Percentiles rank a stretch among this genome's conserved stretches.
These are phyloP conservation scores for Stentor roeselii DNA, from an alignment of 73 alveolate species.

Conservation along the genomic window DNA sequence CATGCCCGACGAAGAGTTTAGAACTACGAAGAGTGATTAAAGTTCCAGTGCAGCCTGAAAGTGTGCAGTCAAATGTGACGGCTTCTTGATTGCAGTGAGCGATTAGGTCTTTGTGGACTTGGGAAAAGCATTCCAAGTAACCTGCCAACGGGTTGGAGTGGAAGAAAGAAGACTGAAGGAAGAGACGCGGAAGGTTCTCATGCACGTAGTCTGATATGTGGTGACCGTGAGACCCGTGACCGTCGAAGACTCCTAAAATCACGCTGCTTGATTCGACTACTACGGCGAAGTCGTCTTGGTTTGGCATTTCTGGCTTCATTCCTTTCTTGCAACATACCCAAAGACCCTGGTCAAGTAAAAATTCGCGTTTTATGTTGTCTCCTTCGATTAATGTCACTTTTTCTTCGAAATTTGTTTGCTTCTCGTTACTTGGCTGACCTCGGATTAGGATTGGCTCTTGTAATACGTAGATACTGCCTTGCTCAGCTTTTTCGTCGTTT, in stretches of 20 bases:
- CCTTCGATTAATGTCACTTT: neutral
- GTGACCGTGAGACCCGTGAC: slow-evolving; percentile 69
- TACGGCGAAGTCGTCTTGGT: slow-evolving; percentile 29
- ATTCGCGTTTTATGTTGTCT: neutral
- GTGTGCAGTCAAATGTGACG: slow-evolving; percentile 5
- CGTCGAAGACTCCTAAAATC: slow-evolving; percentile 58
- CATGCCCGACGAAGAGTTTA: slow-evolving; percentile 41
- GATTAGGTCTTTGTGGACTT: neutral
- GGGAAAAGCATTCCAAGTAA: neutral
- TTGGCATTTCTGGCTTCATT: slow-evolving; percentile 27
- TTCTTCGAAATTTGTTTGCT: neutral
- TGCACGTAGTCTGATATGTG: slow-evolving; percentile 46
- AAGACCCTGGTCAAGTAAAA: slow-evolving; percentile 8
- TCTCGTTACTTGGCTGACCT: neutral
- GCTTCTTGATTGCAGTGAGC: neutral
- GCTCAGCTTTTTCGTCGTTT: no score
- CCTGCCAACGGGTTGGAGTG: neutral
- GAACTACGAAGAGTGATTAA: neutral
- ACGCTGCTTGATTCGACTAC: slow-evolving; percentile 19
- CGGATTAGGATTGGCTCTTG: no score
- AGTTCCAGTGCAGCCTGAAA: slow-evolving; percentile 25
- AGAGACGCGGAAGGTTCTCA: slow-evolving; percentile 23
- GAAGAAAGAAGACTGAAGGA: neutral
- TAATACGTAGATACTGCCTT: no score
- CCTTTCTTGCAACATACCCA: slow-evolving; percentile 29